phyloP scores from a whole-genome alignment of 306 rosid genomes.

The Cicer bijugum region DNA sequence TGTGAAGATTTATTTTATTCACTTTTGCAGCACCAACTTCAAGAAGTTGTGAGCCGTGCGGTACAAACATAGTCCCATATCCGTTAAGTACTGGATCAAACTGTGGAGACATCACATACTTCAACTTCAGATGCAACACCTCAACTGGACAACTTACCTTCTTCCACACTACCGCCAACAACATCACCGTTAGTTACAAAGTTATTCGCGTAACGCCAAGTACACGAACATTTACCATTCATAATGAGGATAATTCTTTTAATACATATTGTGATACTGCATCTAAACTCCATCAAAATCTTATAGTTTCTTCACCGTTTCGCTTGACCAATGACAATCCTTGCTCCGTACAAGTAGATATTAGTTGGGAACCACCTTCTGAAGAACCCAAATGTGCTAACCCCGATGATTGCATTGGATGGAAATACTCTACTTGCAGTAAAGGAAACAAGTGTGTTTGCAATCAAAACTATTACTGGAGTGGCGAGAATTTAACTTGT shows the following conservation, averaged over 20 bases:
- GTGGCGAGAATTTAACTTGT: conserved; percentile 26
- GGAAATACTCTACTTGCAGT: conserved; percentile 51
- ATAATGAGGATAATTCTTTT: not conserved
- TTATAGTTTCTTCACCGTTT: conserved; percentile 20
- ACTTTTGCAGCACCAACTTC: conserved; percentile 44
- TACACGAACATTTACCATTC: not conserved
- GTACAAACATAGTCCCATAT: conserved; percentile 54
- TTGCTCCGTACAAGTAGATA: not conserved
- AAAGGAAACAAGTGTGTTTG: conserved; percentile 45
- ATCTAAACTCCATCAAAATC: not conserved
- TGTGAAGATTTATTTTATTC: no score
- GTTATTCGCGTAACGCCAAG: not conserved
- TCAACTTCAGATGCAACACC: conserved; percentile 30
- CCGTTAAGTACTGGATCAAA: conserved; percentile 50
- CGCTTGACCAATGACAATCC: not conserved
- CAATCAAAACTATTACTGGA: conserved; percentile 37
- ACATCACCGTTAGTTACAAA: not conserved
- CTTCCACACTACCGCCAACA: not conserved
- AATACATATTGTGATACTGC: not conserved
- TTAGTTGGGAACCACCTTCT: conserved; percentile 43
- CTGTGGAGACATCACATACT: conserved; percentile 56
- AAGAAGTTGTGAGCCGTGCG: conserved; percentile 52
- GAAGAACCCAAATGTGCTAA: conserved; percentile 45
- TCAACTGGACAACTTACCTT: conserved; percentile 40
- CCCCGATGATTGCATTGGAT: conserved; percentile 29